Conservation (phyloP, 495 filamentous ascomycete genomes). For the Echria macrotheca region DNA sequence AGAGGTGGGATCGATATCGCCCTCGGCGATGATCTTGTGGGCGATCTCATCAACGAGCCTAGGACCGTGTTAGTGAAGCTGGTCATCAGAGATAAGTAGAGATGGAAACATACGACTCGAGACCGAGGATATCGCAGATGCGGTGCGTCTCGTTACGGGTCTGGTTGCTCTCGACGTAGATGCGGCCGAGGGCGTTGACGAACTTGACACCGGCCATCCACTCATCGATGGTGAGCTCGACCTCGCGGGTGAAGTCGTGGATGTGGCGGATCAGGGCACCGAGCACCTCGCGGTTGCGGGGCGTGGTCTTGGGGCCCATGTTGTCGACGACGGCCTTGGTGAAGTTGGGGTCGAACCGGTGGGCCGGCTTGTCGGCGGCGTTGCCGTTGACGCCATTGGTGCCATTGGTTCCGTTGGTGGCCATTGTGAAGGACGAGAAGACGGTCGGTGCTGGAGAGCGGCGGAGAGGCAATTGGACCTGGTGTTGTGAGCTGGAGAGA, state of each 20-base stretch:
- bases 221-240: constrained; percentile 73
- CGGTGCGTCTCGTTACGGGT: constrained; percentile 70
- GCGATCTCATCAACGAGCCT: constrained; percentile 81
- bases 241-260: constrained; percentile 79
- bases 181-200: constrained; percentile 47
- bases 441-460: background rate
- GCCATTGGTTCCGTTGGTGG: constrained; percentile 19
- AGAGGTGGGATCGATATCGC: constrained; percentile 66
- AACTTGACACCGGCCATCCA: constrained; percentile 73
- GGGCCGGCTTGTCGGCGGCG: constrained; percentile 18
- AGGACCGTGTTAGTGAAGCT: background rate
- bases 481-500: constrained; percentile 3
- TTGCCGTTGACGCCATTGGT: constrained; percentile 9
- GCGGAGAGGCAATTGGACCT: constrained; percentile 5
- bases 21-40: constrained; percentile 70
- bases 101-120: constrained; percentile 62
- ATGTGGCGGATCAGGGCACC: constrained; percentile 65
- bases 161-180: constrained; percentile 53
- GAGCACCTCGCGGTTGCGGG: constrained; percentile 61
- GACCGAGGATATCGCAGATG: constrained; percentile 71
- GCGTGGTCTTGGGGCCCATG: constrained; percentile 68
- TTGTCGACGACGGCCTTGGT: constrained; percentile 67
- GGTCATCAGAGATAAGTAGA: background rate
- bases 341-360: constrained; percentile 67
- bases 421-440: constrained; percentile 18